Evolutionary conservation across 768 basidiomycete species (phyloP), one percentile per base, ranked within the genome.

Genomic region (Lactifluus pinguis): DNA sequence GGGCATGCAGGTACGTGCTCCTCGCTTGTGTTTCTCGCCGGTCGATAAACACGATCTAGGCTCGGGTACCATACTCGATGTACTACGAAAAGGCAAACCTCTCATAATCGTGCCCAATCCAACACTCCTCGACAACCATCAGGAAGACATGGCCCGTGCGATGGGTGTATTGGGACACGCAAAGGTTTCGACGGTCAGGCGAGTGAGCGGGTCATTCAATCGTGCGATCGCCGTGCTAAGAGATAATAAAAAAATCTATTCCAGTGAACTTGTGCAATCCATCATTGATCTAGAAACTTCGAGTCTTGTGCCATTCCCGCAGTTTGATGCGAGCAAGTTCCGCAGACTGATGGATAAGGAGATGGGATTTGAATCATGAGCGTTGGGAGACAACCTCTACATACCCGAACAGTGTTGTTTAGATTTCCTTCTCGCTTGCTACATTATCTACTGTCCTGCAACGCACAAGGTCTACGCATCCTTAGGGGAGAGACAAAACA

Each of bases 51-150:
- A 29, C 47, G 45, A 44, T 47, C 53, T 60, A 98, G 95, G 95
- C 55, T 88, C 95, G 21, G 95, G 95, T 11, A 97, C 95, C 4
- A 94, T 98, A 68, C 79, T 98, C 34, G 91, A 95, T 49, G 91
- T 86, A 10, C 76, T 98, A 51, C 78, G 93, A 36, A 75, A 82
- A 53, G 77, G 79, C 50, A 92, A 88, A 68, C 80, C 83, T 7
- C 76, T 99, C 65, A 86, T 99, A 64, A 87, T 90, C 4, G 85
- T 97, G 3, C 94, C 94, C 11, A 99, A 99, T 71, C 76, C 85
- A 47, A 87, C 89, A 0, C 75, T 99, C 34, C 80, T 95, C 71
- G 87, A 97, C 71, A 90, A 97, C 70, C 95, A 99, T 69, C 95
- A 99, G 76, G 78, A 84, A 56, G 92, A 99, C 68, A 77, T 99